A percentile compares a stretch with the other conserved stretches of the same genome.
These are phyloP conservation scores for Camelina neglecta DNA, from an alignment of 345 rosid species.

Conservation along the genomic window DNA sequence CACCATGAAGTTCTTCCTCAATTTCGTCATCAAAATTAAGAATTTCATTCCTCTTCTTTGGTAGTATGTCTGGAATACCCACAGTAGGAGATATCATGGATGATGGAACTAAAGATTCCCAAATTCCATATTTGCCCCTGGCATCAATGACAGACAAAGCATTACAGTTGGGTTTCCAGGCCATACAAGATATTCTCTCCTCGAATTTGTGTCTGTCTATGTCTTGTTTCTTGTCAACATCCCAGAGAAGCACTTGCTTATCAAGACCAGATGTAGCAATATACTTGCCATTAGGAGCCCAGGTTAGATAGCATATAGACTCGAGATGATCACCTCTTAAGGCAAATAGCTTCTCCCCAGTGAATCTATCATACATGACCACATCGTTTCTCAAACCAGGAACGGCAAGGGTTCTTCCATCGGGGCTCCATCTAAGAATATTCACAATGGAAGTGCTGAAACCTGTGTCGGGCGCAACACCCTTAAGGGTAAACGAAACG, in stretches of 20 bases:
- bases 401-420: slow-evolving; percentile 83
- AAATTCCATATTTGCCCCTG: slow-evolving; percentile 75
- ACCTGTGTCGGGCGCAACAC: slow-evolving; percentile 70
- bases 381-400: slow-evolving; percentile 89
- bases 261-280: slow-evolving; percentile 91
- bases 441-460: slow-evolving; percentile 64
- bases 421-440: slow-evolving; percentile 89
- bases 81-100: slow-evolving; percentile 88
- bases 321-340: slow-evolving; percentile 82
- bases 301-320: slow-evolving; percentile 71
- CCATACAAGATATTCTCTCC: slow-evolving; percentile 76
- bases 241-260: slow-evolving; percentile 88
- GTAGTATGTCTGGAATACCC: slow-evolving; percentile 63
- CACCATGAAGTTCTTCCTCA: slow-evolving; percentile 48
- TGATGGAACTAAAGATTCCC: slow-evolving; percentile 92
- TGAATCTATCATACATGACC: slow-evolving; percentile 91
- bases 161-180: slow-evolving; percentile 89
- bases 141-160: slow-evolving; percentile 89
- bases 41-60: slow-evolving; percentile 74
- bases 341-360: slow-evolving; percentile 83
- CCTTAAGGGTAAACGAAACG: slow-evolving; percentile 61
- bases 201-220: slow-evolving; percentile 87
- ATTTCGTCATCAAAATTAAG: slow-evolving; percentile 75
- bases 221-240: slow-evolving; percentile 81
- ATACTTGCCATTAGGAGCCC: slow-evolving; percentile 97